Evolutionary conservation across 1,284 basidiomycete species (phyloP).

Genomic region (Singerocomus inundabilis): DNA sequence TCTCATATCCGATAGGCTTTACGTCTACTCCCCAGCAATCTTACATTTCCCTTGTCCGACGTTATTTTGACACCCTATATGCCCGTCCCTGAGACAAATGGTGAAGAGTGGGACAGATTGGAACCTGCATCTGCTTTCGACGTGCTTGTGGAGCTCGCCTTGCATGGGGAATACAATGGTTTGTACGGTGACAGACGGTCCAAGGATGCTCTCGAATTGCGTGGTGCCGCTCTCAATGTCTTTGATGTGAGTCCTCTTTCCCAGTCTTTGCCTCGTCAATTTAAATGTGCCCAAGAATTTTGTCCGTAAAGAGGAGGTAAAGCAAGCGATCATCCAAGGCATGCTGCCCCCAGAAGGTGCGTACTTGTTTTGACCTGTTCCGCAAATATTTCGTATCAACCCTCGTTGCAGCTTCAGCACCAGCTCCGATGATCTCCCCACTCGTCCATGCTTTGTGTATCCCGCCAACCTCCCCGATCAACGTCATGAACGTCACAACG

Average conservation of each 20-base stretch:
- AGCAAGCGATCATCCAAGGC: conserved; percentile 60
- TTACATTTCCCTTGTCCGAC: conserved; percentile 60
- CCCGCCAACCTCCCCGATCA: conserved; percentile 51
- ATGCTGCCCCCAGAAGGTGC: conserved; percentile 60
- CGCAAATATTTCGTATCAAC: conserved; percentile 6
- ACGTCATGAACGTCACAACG: conserved; percentile 52
- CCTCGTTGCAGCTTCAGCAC: conserved; percentile 25
- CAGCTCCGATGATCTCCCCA: conserved; percentile 53
- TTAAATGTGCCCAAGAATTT: conserved; percentile 53
- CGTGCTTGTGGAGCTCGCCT: conserved; percentile 65
- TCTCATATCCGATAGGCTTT: conserved; percentile 49
- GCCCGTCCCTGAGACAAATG: conserved; percentile 79
- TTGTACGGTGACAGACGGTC: conserved; percentile 51
- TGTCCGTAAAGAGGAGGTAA: conserved; percentile 65
- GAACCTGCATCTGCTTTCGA: conserved; percentile 77
- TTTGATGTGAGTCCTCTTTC: conserved; percentile 56
- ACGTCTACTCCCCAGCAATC: conserved; percentile 60
- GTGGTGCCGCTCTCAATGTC: conserved; percentile 61
- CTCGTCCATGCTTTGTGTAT: conserved; percentile 64
- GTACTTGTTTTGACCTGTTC: background rate
- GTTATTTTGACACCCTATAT: conserved; percentile 72
- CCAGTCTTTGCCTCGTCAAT: background rate
- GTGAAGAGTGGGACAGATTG: conserved; percentile 84
- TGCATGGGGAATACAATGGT: conserved; percentile 78
- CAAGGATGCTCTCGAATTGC: conserved; percentile 63